Evolutionary conservation across 2,329 filamentous ascomycete genomes (phyloP).

Genomic region (Sarocladium brachiariae): DNA sequence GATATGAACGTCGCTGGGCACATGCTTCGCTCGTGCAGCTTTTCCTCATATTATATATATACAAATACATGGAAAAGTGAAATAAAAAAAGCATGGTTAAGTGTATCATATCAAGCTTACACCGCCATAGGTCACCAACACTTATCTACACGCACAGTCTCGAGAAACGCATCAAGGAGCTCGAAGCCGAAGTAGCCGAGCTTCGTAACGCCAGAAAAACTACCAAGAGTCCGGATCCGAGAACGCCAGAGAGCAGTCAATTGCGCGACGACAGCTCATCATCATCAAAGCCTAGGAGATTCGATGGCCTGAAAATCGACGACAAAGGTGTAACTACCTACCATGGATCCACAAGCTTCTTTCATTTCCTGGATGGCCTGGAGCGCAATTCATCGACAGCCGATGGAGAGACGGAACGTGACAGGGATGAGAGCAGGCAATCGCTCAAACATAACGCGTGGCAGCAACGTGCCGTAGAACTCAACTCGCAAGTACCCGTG

Average conservation of each 20-base stretch:
- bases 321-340: conserved; percentile 46
- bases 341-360: conserved; percentile 53
- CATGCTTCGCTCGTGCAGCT: too few species aligned
- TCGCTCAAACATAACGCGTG: conserved; percentile 51
- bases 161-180: conserved; percentile 48
- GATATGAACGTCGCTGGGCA: too few species aligned
- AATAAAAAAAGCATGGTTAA: too few species aligned
- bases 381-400: conserved; percentile 18
- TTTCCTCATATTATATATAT: too few species aligned
- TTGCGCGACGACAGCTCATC: conserved; percentile 4
- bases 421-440: conserved; percentile 33
- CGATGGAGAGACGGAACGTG: conserved; percentile 17
- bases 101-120: background rate
- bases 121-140: conserved; percentile 31
- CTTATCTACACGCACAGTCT: conserved; percentile 54
- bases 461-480: conserved; percentile 52
- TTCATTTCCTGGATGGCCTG: conserved; percentile 45
- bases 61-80: too few species aligned
- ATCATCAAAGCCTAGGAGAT: conserved; percentile 25
- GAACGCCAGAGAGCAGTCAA: conserved; percentile 2
- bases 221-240: conserved; percentile 3
- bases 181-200: conserved; percentile 43
- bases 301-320: conserved; percentile 48
- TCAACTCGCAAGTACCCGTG: conserved; percentile 48
- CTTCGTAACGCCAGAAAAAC: background rate